Evolutionary conservation across 768 basidiomycete species (phyloP).

Genomic region (Chalciporus piperatus): DNA sequence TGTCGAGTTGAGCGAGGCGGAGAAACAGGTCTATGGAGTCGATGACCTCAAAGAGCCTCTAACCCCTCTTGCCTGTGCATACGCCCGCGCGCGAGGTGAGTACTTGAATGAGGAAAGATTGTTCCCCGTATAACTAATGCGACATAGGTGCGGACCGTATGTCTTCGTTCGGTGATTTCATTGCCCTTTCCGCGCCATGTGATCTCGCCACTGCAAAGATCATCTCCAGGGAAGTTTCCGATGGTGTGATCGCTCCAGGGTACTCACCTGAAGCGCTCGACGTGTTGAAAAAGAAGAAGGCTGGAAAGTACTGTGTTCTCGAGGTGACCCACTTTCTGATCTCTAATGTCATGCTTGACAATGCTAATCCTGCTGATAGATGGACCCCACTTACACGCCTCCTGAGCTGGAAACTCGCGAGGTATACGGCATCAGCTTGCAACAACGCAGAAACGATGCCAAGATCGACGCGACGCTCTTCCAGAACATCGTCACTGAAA

Average conservation of each 20-base stretch:
- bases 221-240: conserved; percentile 98
- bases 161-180: conserved; percentile 99
- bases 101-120: neutral
- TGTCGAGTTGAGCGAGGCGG: conserved; percentile 71
- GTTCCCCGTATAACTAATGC: conserved; percentile 5
- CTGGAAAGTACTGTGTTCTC: conserved; percentile 96
- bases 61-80: conserved; percentile 87
- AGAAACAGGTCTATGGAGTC: conserved; percentile 94
- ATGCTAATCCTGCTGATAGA: conserved; percentile 46
- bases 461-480: conserved; percentile 83
- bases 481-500: conserved; percentile 83
- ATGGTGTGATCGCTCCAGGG: conserved; percentile 96
- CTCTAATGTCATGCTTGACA: neutral
- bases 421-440: conserved; percentile 88
- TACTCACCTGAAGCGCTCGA: conserved; percentile 88
- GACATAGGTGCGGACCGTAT: conserved; percentile 88
- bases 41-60: conserved; percentile 91
- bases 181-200: conserved; percentile 89
- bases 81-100: conserved; percentile 90
- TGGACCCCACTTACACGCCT: conserved; percentile 83
- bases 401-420: conserved; percentile 86
- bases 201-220: conserved; percentile 94
- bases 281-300: conserved; percentile 92
- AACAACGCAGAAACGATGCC: conserved; percentile 87
- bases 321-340: conserved; percentile 48